A percentile compares a stretch with the other conserved stretches of the same genome.
Evolutionary conservation across 2,329 filamentous ascomycete species (phyloP).

Genomic region (Knufia fluminis): DNA sequence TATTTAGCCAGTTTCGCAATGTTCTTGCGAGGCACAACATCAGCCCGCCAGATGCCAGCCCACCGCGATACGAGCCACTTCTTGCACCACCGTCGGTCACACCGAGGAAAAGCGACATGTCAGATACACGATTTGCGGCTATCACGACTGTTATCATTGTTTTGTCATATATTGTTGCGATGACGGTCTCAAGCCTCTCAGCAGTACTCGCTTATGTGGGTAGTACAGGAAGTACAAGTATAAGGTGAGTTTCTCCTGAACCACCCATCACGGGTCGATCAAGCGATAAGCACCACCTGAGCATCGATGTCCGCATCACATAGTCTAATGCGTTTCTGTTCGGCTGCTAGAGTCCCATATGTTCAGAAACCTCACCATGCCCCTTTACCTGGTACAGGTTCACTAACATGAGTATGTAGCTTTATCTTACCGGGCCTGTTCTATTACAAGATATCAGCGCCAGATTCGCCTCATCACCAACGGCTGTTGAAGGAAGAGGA

Average conservation of each 20-base stretch:
- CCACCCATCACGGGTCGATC: too few relatives aligned
- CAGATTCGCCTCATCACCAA: constrained; percentile 78
- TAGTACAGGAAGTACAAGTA: too few relatives aligned
- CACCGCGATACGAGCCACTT: constrained; percentile 34
- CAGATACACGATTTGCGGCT: constrained; percentile 77
- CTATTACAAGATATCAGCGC: constrained; percentile 95
- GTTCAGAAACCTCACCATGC: too few relatives aligned
- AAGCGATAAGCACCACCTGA: too few relatives aligned
- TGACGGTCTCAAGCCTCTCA: constrained; percentile 83
- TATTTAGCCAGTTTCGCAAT: constrained; percentile 24
- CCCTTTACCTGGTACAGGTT: too few relatives aligned
- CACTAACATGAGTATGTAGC: too few relatives aligned
- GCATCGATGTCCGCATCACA: too few relatives aligned
- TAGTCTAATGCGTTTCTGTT: too few relatives aligned
- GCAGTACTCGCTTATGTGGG: constrained; percentile 92
- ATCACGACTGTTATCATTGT: constrained; percentile 80
- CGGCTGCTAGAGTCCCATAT: too few relatives aligned
- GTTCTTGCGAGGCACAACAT: constrained; percentile 17
- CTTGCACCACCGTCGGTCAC: constrained; percentile 25
- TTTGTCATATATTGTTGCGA: constrained; percentile 74
- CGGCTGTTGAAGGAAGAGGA: constrained; percentile 85
- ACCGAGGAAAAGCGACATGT: constrained; percentile 51
- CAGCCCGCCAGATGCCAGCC: constrained; percentile 29
- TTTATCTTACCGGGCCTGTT: constrained; percentile 95
- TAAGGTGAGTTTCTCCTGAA: too few relatives aligned